Percentiles rank a stretch among this genome's conserved stretches.
Conservation (phyloP, 225 moss, liverwort and hornwort species). For the Anthoceros angustus region DNA sequence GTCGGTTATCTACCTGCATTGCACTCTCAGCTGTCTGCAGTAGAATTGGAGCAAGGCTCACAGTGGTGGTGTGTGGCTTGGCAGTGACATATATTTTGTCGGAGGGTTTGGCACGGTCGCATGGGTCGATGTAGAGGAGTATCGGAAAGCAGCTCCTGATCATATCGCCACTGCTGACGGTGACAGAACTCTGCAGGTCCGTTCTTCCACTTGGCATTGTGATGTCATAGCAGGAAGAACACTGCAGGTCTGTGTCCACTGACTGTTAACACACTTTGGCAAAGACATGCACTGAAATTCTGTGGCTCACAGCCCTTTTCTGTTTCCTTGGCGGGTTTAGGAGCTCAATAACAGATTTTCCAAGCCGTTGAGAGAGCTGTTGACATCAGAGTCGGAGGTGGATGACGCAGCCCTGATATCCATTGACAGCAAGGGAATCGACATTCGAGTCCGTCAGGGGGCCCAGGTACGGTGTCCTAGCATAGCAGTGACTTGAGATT, state of each 20-base stretch:
- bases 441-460: constrained; percentile 83
- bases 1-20: not conserved
- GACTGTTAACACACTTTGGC: not conserved
- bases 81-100: constrained; percentile 95
- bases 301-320: not conserved
- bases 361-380: constrained; percentile 52
- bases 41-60: too few species aligned
- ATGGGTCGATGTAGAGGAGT: constrained; percentile 96
- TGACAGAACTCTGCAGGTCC: constrained; percentile 78
- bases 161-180: constrained; percentile 72
- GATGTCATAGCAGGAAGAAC: constrained; percentile 2
- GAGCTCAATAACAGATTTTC: constrained; percentile 75
- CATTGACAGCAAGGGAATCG: constrained; percentile 95
- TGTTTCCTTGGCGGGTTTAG: constrained; percentile 17
- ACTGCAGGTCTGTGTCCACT: constrained; percentile 5
- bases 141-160: constrained; percentile 69
- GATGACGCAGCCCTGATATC: constrained; percentile 96
- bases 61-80: not conserved
- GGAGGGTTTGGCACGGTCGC: constrained; percentile 98
- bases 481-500: not conserved
- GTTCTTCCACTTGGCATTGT: not conserved
- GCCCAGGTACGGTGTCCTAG: constrained; percentile 79
- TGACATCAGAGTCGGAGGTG: constrained; percentile 55
- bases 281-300: not conserved
- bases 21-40: too few species aligned